Conservation (phyloP, 1,284 basidiomycete genomes). For the Baeospora myosura region DNA sequence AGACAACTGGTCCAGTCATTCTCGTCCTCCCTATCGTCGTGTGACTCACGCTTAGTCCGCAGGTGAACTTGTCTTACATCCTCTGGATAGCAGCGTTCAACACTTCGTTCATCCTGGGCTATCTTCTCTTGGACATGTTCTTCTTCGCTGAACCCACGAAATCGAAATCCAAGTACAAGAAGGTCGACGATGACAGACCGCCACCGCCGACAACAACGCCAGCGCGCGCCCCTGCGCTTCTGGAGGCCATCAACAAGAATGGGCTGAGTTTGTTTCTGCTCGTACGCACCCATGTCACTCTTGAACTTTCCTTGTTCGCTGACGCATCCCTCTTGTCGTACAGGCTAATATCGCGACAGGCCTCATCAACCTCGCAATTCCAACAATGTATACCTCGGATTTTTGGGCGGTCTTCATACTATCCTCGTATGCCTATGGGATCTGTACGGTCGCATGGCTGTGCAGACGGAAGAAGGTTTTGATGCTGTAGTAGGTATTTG, state of each 20-base stretch:
- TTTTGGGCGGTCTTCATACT: slow-evolving; percentile 59
- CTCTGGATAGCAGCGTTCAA: slow-evolving; percentile 91
- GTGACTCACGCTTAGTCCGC: slow-evolving; percentile 2
- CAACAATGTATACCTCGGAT: slow-evolving; percentile 75
- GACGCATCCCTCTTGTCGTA: not conserved
- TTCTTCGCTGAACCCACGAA: slow-evolving; percentile 50
- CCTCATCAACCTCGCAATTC: slow-evolving; percentile 71
- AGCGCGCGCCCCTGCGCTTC: slow-evolving; percentile 43
- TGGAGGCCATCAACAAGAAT: slow-evolving; percentile 81
- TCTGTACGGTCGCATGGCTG: slow-evolving; percentile 59
- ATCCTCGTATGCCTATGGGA: slow-evolving; percentile 49
- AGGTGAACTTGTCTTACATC: slow-evolving; percentile 88
- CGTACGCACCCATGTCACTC: too few species aligned
- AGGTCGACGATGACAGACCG: slow-evolving; percentile 16
- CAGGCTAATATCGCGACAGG: slow-evolving; percentile 89
- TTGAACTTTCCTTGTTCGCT: not conserved
- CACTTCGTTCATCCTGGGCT: slow-evolving; percentile 76
- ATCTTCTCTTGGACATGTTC: slow-evolving; percentile 68
- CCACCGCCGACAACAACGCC: slow-evolving; percentile 7
- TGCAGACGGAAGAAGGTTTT: slow-evolving; percentile 23
- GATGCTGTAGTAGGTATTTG: slow-evolving; percentile 9
- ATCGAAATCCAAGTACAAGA: slow-evolving; percentile 32
- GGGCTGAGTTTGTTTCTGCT: slow-evolving; percentile 76
- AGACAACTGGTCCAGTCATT: slow-evolving; percentile 61
- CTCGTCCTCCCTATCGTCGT: slow-evolving; percentile 5